Base-by-base conservation (phyloP, 768 basidiomycete species). In the Gloeopeniophorella convolvens region DNA sequence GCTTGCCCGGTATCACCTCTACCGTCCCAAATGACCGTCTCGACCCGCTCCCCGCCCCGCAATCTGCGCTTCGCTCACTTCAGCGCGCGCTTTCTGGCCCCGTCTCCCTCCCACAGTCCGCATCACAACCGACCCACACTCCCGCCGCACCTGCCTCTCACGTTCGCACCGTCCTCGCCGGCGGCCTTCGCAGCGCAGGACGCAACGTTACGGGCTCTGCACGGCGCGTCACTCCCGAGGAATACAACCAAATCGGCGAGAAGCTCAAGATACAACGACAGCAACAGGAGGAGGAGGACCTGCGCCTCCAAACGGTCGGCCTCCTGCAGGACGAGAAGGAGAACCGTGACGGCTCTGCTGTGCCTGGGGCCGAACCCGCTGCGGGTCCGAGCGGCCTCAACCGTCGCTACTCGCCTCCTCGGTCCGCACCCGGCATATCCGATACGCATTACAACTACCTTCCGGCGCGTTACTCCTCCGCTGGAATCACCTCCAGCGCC, bases 41-140 rank as follows among this genome's bases (percentile, higher is more conserved):
- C 42, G 65, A 60, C 60, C 55, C 66, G 20, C 21, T 65, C 55
- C 59, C 66, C 51, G 56, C 62, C 39, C 47, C 69, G 35, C 54
- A 70, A 60, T 59, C 60, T 56, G 36, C 31, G 41, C 31, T 39
- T 31, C 75, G 86, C 42, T 77, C 78, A 5, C 82, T 89, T 59
- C 76, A 80, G 54, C 83, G 87, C 54, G 75, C 79, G 32, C 72
- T 76, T 2, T 89, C 86, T 9, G 81, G 78, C 24, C 79, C 85
- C 9, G 68, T 62, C 11, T 47, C 42, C 3, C 45, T 57, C 42
- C 50, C 27, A 21, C 53, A 45, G 35, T 73, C n/a, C 59, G 66
- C 28, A 42, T 69, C 51, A 31, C 72, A 50, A 36, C 69, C 45
- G 30, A 63, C 54, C 23, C 60, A 51, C 37, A 58, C 59, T 13